Percentiles rank a stretch among this genome's conserved stretches.
These are phyloP conservation scores for Nakazawaea populi DNA, from an alignment of 805 yeast genomes.

Conservation along the genomic window DNA sequence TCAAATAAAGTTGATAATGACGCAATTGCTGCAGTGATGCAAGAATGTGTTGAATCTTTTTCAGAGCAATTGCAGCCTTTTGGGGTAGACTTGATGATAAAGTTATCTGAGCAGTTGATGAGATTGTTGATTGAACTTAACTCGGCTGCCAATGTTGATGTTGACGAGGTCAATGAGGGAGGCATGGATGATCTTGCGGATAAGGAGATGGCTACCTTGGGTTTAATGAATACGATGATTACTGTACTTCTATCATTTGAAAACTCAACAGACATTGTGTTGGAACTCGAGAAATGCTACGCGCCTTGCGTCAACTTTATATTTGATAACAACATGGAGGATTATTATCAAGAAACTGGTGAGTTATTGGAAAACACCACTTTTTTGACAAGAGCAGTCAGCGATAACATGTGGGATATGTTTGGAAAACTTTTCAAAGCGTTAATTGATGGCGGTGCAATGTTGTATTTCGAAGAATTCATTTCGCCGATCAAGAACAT, in stretches of 20 bases:
- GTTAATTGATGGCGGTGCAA: conserved; percentile 40
- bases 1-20: conserved; percentile 85
- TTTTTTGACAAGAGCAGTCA: conserved; percentile 52
- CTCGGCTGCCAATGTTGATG: conserved; percentile 48
- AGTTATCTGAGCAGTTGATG: conserved; percentile 71
- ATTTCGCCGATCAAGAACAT: conserved; percentile 70
- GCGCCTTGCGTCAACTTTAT: conserved; percentile 70
- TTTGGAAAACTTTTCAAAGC: conserved; percentile 43
- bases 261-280: conserved; percentile 64
- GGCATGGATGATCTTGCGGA: conserved; percentile 41
- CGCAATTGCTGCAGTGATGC: conserved; percentile 84
- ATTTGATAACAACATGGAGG: conserved; percentile 60
- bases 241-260: conserved; percentile 87
- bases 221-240: conserved; percentile 79
- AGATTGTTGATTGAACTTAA: conserved; percentile 64
- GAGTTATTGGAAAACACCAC: conserved; percentile 76
- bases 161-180: conserved; percentile 46
- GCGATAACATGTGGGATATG: conserved; percentile 71
- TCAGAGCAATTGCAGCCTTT: conserved; percentile 89
- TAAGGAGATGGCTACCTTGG: conserved; percentile 81
- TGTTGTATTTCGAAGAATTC: conserved; percentile 70
- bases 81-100: conserved; percentile 57
- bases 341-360: conserved; percentile 76
- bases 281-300: conserved; percentile 64
- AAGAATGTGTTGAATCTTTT: conserved; percentile 88